phyloP scores from a whole-genome alignment of 2,329 filamentous ascomycete genomes.

The Microsporum audouinii region DNA sequence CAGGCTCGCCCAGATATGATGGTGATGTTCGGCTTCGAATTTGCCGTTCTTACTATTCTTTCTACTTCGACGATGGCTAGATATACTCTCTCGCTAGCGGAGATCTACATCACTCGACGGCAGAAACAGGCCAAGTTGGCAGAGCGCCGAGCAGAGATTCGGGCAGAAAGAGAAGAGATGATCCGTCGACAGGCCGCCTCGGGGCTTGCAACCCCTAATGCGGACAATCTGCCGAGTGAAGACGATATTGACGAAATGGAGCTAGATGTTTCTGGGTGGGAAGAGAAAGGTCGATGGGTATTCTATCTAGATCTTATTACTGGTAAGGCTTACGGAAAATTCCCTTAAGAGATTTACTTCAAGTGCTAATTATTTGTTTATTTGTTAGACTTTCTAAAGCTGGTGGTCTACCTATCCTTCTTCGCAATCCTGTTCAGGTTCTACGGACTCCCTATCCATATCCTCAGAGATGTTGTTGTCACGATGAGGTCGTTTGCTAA shows the following conservation, averaged over 20 bases:
- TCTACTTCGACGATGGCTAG: slow-evolving; percentile 68
- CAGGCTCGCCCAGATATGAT: slow-evolving; percentile 95
- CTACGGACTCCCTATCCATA: slow-evolving; percentile 92
- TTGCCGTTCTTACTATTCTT: slow-evolving; percentile 71
- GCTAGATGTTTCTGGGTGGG: slow-evolving; percentile 90
- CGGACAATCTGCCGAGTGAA: slow-evolving; percentile 46
- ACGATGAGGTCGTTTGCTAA: slow-evolving; percentile 86
- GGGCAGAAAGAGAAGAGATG: slow-evolving; percentile 41
- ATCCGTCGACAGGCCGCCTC: slow-evolving; percentile 29
- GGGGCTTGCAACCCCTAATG: slow-evolving; percentile 26
- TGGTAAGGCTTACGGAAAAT: slow-evolving; percentile 41
- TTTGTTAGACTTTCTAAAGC: slow-evolving; percentile 68
- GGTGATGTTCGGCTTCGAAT: slow-evolving; percentile 99
- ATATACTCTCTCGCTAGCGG: slow-evolving; percentile 67
- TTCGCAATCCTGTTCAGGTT: slow-evolving; percentile 88
- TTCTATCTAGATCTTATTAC: slow-evolving; percentile 77
- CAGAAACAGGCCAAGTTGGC: slow-evolving; percentile 62
- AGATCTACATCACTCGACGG: slow-evolving; percentile 60
- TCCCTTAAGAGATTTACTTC: not conserved
- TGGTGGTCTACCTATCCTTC: slow-evolving; percentile 79
- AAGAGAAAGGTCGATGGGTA: slow-evolving; percentile 86
- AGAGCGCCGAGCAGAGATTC: slow-evolving; percentile 57
- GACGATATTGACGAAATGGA: slow-evolving; percentile 86
- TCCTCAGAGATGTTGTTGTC: slow-evolving; percentile 89
- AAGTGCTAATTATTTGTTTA: slow-evolving; percentile 6